Evolutionary conservation across 768 basidiomycete species (phyloP).

Genomic region (Suillus clintonianus): DNA sequence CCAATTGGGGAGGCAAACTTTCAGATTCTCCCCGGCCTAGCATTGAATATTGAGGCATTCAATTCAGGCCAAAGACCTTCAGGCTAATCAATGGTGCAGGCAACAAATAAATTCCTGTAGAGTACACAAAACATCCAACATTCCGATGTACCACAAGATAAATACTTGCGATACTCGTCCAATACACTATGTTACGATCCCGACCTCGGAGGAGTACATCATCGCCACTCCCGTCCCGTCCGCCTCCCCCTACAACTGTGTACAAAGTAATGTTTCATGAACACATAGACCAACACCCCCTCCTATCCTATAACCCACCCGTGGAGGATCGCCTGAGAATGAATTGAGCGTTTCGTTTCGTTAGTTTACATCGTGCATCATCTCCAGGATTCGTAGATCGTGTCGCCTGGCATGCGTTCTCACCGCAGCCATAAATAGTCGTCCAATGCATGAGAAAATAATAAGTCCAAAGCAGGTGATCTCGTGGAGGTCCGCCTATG

Average conservation of each 20-base stretch:
- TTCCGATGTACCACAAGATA: neutral
- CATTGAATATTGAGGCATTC: no score
- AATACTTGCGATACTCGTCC: neutral
- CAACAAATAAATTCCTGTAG: neutral
- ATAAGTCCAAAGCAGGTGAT: neutral
- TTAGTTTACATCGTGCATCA: neutral
- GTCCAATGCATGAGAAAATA: neutral
- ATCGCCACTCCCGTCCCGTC: neutral
- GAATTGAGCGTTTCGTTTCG: neutral
- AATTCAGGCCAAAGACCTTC: neutral
- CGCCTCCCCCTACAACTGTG: neutral
- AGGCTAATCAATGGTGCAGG: neutral
- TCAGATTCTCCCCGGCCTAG: no score
- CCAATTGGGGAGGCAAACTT: neutral
- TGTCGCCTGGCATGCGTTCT: neutral
- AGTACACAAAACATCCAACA: neutral
- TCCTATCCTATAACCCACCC: neutral
- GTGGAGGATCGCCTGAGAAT: neutral
- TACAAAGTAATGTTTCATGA: neutral
- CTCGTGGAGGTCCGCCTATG: slow-evolving; percentile 1
- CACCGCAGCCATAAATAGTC: neutral
- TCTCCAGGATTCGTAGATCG: neutral
- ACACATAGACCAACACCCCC: neutral
- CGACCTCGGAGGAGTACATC: no score
- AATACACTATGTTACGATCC: neutral